These are phyloP conservation scores for Phytopythium montanum DNA, from an alignment of 352 stramenopile genomes.

Conservation along the genomic window DNA sequence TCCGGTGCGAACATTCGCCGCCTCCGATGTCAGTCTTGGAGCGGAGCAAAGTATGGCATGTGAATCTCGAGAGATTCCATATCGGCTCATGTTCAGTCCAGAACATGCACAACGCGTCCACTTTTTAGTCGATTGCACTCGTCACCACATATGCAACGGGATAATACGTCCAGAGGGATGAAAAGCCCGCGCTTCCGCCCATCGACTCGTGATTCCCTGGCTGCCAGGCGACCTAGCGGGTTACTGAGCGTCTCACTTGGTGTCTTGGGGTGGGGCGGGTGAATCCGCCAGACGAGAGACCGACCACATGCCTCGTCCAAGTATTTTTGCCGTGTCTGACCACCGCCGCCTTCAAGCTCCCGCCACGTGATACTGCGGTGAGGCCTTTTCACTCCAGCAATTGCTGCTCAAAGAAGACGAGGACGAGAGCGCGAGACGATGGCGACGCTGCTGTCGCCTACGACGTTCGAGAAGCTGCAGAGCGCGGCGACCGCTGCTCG, in stretches of 20 bases:
- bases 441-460: constrained; percentile 16
- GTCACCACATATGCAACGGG: neutral
- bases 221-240: neutral
- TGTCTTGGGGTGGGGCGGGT: neutral
- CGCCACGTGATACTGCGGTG: neutral
- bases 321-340: neutral
- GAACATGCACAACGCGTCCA: no score
- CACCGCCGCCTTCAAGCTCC: neutral
- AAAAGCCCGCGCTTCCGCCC: neutral
- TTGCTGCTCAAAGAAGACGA: neutral
- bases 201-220: neutral
- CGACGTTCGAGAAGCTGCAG: constrained; percentile 19
- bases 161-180: neutral
- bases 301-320: neutral
- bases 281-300: neutral
- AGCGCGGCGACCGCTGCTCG: constrained; percentile 34
- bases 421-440: neutral
- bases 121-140: no score
- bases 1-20: no score
- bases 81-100: neutral
- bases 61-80: constrained; percentile 3
- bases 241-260: neutral
- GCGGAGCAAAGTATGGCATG: neutral
- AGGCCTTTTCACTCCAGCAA: neutral
- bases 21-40: no score